Percentiles rank a stretch among this genome's conserved stretches.
Evolutionary conservation across 116 monocot species (phyloP).

Genomic region (Papilionanthe hybrid): DNA sequence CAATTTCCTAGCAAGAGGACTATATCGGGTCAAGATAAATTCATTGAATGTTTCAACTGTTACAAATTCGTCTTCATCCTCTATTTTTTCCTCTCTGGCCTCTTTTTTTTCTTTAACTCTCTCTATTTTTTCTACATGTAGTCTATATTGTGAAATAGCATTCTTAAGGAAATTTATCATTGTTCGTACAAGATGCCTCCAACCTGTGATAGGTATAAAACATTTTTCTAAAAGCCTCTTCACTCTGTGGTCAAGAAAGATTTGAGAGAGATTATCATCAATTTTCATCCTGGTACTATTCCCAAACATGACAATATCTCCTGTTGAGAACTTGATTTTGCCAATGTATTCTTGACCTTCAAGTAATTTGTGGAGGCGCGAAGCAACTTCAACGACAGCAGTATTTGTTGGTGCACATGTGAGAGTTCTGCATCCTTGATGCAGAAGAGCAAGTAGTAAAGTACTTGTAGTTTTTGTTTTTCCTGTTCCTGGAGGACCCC

Average conservation of each 20-base stretch:
- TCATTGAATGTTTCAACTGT: background rate
- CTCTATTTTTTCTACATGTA: background rate
- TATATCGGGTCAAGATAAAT: background rate
- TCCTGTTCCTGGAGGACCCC: slow-evolving; percentile 22
- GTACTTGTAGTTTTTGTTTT: slow-evolving; percentile 23
- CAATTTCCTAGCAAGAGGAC: background rate
- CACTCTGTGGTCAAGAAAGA: slow-evolving; percentile 46
- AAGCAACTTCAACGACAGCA: slow-evolving; percentile 33
- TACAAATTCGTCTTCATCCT: background rate
- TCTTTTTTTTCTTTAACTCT: background rate
- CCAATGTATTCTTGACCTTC: background rate
- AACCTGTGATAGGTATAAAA: background rate
- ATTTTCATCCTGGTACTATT: slow-evolving; percentile 47
- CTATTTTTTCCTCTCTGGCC: no score
- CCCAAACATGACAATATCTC: slow-evolving; percentile 49
- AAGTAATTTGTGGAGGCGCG: slow-evolving; percentile 16
- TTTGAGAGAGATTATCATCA: slow-evolving; percentile 23
- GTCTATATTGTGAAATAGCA: background rate
- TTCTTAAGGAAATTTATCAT: slow-evolving; percentile 28
- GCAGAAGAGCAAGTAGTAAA: slow-evolving; percentile 5
- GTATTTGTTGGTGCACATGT: slow-evolving; percentile 45
- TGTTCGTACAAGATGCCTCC: background rate
- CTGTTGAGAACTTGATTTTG: background rate
- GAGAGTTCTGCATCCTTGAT: slow-evolving; percentile 22
- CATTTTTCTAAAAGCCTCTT: slow-evolving; percentile 13